A percentile compares a stretch with the other conserved stretches of the same genome.
Evolutionary conservation across 164 flowering plant species (phyloP).

Genomic region (Akebia trifoliata): DNA sequence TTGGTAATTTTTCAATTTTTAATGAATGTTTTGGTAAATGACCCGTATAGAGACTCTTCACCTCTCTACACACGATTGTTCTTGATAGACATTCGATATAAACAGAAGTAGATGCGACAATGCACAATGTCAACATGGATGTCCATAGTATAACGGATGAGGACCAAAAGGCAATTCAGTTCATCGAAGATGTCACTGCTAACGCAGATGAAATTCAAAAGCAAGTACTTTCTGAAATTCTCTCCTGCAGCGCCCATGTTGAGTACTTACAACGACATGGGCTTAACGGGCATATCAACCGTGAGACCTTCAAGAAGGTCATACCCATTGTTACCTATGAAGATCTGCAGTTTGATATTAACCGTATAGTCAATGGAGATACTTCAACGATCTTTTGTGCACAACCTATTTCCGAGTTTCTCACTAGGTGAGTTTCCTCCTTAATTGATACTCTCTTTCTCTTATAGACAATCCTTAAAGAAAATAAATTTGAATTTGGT

Average conservation of each 20-base stretch:
- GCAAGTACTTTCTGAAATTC: conserved; percentile 61
- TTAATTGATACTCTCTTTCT: too few species aligned
- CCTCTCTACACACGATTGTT: too few species aligned
- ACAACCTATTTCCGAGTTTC: conserved; percentile 77
- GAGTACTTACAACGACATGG: conserved; percentile 65
- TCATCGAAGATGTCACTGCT: conserved; percentile 71
- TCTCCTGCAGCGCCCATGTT: conserved; percentile 56
- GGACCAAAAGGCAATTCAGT: conserved; percentile 54
- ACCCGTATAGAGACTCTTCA: too few species aligned
- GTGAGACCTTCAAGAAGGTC: conserved; percentile 67
- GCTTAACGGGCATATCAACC: conserved; percentile 57
- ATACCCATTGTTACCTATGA: conserved; percentile 77
- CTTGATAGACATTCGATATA: too few species aligned
- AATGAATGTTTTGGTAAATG: too few species aligned
- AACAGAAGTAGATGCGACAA: too few species aligned
- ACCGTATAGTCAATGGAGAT: conserved; percentile 78
- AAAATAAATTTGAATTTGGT: too few species aligned
- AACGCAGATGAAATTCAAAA: conserved; percentile 62
- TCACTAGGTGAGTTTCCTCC: too few species aligned
- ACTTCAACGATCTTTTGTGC: conserved; percentile 62
- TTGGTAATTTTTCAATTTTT: too few species aligned
- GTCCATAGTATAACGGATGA: too few species aligned
- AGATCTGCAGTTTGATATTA: conserved; percentile 56
- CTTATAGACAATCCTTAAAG: too few species aligned
- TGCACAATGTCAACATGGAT: too few species aligned